Percentiles rank a stretch among this genome's conserved stretches.
These are phyloP conservation scores for Annulohypoxylon moriforme DNA, from an alignment of 495 filamentous ascomycete species.

Conservation along the genomic window DNA sequence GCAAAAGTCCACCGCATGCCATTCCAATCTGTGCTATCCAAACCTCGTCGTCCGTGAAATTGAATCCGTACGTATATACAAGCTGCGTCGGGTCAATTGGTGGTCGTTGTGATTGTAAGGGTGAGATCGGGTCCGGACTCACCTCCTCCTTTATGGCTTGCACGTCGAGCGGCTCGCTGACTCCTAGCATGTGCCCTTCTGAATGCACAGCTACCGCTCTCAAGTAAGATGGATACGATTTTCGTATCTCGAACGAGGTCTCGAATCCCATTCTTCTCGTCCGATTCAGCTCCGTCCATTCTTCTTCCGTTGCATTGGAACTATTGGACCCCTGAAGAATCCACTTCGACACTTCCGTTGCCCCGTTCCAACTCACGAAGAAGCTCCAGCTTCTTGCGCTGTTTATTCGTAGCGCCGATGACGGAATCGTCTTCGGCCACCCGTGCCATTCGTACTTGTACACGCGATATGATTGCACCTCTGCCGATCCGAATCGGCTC, in stretches of 20 bases:
- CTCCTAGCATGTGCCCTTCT: conserved; percentile 43
- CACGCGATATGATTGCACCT: conserved; percentile 46
- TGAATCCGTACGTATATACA: not conserved
- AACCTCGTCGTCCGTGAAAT: conserved; percentile 1
- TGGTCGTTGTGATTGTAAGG: not conserved
- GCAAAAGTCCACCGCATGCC: conserved; percentile 5
- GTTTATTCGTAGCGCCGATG: conserved; percentile 29
- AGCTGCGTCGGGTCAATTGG: conserved; percentile 19
- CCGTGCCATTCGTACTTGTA: conserved; percentile 50
- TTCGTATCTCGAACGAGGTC: conserved; percentile 40
- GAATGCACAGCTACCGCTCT: conserved; percentile 47
- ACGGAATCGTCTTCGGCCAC: conserved; percentile 33
- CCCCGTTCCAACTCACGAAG: conserved; percentile 56
- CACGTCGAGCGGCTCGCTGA: conserved; percentile 14
- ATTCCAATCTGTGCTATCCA: conserved; percentile 13
- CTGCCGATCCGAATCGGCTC: conserved; percentile 34
- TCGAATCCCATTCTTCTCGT: conserved; percentile 49
- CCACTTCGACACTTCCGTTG: conserved; percentile 51
- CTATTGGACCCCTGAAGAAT: conserved; percentile 41
- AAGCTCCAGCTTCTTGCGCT: conserved; percentile 39
- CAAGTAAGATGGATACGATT: conserved; percentile 30
- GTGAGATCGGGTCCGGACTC: not conserved
- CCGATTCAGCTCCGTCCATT: conserved; percentile 42
- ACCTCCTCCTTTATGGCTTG: conserved; percentile 23
- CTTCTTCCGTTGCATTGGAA: conserved; percentile 24